A percentile compares a stretch with the other conserved stretches of the same genome.
These are phyloP conservation scores for Rutidosis leptorrhynchoides DNA, from an alignment of 129 eudicot genomes.

Conservation along the genomic window DNA sequence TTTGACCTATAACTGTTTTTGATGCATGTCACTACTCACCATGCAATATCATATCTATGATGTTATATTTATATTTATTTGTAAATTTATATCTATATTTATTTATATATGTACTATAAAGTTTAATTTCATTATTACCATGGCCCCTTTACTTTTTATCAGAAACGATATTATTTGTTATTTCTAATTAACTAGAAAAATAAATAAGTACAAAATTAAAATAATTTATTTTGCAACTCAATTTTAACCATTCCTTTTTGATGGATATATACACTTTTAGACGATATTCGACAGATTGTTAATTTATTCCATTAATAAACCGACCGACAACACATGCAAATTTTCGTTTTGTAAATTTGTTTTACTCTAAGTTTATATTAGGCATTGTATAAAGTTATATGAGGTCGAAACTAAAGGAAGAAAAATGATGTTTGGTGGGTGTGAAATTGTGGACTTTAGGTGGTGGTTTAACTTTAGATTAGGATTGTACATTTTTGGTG, in stretches of 20 bases:
- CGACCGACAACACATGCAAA: not conserved
- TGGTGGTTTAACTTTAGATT: constrained; percentile 37
- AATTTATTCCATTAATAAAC: not conserved
- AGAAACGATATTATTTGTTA: constrained; percentile 10
- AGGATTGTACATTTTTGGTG: constrained; percentile 31
- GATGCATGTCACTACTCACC: constrained; percentile 49
- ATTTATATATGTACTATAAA: no score
- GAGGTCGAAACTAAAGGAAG: not conserved
- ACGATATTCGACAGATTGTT: not conserved
- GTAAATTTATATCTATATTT: no score
- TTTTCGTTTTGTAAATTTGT: not conserved
- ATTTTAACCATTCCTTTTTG: not conserved
- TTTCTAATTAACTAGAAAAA: not conserved
- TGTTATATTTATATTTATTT: no score
- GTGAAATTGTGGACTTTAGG: constrained; percentile 31
- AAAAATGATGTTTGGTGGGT: constrained; percentile 24
- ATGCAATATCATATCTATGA: constrained; percentile 42
- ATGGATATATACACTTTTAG: not conserved
- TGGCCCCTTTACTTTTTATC: constrained; percentile 14
- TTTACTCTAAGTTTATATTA: constrained; percentile 1
- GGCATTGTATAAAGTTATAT: not conserved
- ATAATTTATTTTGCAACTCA: not conserved
- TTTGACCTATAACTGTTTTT: constrained; percentile 34
- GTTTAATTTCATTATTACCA: constrained; percentile 35
- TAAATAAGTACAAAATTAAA: not conserved